Evolutionary conservation across 495 filamentous ascomycete genomes (phyloP).

Genomic region (Coniosporium apollinis): DNA sequence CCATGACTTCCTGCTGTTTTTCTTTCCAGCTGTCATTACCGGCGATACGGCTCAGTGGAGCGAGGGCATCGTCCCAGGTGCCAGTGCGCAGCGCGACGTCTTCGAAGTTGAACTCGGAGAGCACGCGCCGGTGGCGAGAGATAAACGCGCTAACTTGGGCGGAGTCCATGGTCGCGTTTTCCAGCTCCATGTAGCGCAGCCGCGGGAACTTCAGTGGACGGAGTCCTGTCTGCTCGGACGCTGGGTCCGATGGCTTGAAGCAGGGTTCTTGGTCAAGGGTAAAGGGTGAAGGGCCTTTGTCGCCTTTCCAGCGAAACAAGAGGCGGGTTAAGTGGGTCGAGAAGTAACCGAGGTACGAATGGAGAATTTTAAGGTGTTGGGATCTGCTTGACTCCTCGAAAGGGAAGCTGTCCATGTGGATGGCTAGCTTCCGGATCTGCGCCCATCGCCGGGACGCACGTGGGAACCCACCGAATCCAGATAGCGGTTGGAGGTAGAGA

Average conservation of each 20-base stretch:
- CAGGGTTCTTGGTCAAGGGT: slow-evolving; percentile 45
- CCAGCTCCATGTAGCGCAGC: slow-evolving; percentile 44
- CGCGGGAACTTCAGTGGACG: slow-evolving; percentile 33
- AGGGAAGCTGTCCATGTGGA: slow-evolving; percentile 49
- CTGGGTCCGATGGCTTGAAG: slow-evolving; percentile 23
- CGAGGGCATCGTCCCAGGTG: slow-evolving; percentile 60
- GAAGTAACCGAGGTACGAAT: slow-evolving; percentile 52
- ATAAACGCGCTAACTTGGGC: slow-evolving; percentile 47
- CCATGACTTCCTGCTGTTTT: slow-evolving; percentile 27
- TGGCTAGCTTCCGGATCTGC: slow-evolving; percentile 50
- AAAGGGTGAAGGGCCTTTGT: slow-evolving; percentile 48
- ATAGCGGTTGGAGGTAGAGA: slow-evolving; percentile 48
- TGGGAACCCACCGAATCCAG: slow-evolving; percentile 50
- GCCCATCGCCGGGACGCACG: slow-evolving; percentile 47
- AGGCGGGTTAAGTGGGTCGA: slow-evolving; percentile 42
- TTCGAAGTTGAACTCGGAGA: slow-evolving; percentile 57
- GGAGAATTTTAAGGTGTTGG: slow-evolving; percentile 60
- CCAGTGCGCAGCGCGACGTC: slow-evolving; percentile 45
- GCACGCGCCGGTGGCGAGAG: slow-evolving; percentile 38
- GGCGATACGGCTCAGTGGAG: slow-evolving; percentile 40
- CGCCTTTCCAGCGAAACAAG: slow-evolving; percentile 53
- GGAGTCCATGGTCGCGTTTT: slow-evolving; percentile 50
- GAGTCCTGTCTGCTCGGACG: slow-evolving; percentile 4
- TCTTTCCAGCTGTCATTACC: slow-evolving; percentile 35
- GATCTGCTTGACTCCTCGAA: slow-evolving; percentile 30